Evolutionary conservation across 208 protist species (phyloP).

Genomic region (Leishmania turanica): DNA sequence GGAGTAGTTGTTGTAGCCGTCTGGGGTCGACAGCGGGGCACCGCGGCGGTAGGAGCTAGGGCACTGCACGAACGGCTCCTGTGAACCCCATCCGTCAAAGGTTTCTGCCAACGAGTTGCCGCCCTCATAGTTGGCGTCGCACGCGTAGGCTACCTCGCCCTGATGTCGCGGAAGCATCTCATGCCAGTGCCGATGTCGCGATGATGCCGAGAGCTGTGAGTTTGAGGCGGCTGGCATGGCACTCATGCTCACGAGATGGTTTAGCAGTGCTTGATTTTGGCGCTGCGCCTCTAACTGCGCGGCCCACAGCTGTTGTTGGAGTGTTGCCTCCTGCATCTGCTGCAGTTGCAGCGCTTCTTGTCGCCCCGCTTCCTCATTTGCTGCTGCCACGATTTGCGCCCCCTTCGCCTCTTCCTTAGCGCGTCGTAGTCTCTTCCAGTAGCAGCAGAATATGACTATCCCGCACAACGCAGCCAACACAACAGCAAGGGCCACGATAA

Average conservation of each 20-base stretch:
- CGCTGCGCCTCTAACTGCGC: conserved; percentile 16
- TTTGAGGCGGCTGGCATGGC: background rate
- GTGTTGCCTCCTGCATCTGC: background rate
- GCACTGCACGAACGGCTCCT: background rate
- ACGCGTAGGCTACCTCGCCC: too few relatives aligned
- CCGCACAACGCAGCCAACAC: background rate
- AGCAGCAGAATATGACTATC: conserved; percentile 19
- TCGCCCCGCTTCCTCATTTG: background rate
- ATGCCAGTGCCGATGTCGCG: background rate
- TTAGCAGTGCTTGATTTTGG: background rate
- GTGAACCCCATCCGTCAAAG: background rate
- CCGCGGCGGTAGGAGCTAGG: background rate
- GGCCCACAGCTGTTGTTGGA: conserved; percentile 1
- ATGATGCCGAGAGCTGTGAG: conserved; percentile 4
- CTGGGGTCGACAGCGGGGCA: background rate
- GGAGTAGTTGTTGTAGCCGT: background rate
- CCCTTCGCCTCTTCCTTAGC: background rate
- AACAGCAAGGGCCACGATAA: conserved; percentile 1
- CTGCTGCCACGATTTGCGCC: background rate
- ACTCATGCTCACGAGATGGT: background rate
- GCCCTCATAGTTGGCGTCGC: background rate
- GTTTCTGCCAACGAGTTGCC: background rate
- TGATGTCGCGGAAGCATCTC: background rate
- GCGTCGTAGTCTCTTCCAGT: background rate
- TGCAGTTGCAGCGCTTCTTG: background rate